Percentiles rank a stretch among this genome's conserved stretches.
Conservation (phyloP, 495 filamentous ascomycete genomes). For the Emericellopsis terricola region DNA sequence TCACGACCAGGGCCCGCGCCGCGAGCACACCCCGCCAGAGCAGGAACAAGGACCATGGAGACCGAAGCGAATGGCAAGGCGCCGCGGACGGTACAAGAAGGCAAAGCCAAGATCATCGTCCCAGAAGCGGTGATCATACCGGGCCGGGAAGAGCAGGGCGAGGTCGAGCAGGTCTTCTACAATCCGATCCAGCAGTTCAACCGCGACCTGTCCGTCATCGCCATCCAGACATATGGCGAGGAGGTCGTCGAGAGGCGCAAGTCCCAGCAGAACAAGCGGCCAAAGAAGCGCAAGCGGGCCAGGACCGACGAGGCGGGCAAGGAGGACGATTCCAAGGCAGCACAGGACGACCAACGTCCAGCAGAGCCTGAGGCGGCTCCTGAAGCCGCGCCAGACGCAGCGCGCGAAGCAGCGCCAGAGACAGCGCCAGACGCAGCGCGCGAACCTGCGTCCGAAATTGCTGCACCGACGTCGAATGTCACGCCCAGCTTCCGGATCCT, state of each 20-base stretch:
- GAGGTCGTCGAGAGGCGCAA: slow-evolving; percentile 36
- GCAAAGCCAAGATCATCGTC: slow-evolving; percentile 25
- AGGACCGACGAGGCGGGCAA: slow-evolving; percentile 9
- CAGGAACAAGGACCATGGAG: too few relatives aligned
- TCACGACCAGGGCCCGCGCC: too few relatives aligned
- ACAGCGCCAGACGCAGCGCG: not conserved
- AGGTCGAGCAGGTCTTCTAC: slow-evolving; percentile 76
- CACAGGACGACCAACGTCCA: too few relatives aligned
- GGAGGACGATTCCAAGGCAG: slow-evolving; percentile 1
- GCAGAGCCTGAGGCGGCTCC: too few relatives aligned
- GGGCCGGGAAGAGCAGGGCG: slow-evolving; percentile 17
- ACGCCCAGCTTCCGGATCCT: slow-evolving; percentile 53
- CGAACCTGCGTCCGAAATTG: not conserved
- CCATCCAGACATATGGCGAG: slow-evolving; percentile 70
- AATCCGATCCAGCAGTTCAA: slow-evolving; percentile 99
- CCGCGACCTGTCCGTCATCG: slow-evolving; percentile 79
- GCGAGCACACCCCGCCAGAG: too few relatives aligned
- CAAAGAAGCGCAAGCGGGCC: slow-evolving; percentile 27
- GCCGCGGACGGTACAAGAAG: slow-evolving; percentile 25
- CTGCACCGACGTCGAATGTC: slow-evolving; percentile 1
- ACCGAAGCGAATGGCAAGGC: too few relatives aligned
- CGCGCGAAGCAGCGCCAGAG: not conserved
- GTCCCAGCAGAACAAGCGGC: slow-evolving; percentile 21
- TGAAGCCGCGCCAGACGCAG: slow-evolving; percentile 1
- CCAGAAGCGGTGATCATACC: slow-evolving; percentile 1